Evolutionary conservation across 2,329 filamentous ascomycete genomes (phyloP).

Genomic region (Westerdykella ornata): DNA sequence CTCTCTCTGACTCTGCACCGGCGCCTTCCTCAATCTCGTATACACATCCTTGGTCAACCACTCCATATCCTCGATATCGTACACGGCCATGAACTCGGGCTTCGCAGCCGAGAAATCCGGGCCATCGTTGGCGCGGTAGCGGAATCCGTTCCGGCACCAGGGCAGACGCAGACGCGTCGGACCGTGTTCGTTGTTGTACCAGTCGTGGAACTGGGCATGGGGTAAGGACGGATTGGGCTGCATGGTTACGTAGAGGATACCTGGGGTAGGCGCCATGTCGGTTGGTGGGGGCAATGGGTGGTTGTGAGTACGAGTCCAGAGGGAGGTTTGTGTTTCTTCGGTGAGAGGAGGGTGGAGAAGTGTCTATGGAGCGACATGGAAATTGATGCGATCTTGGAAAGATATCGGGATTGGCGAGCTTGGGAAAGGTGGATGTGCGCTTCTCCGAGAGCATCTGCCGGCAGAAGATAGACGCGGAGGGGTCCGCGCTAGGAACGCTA

Average conservation of each 20-base stretch:
- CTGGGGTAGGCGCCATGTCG: slow-evolving; percentile 46
- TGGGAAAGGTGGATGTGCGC: slow-evolving; percentile 1
- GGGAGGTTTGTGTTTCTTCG: background rate
- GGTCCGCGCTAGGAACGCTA: slow-evolving; percentile 4
- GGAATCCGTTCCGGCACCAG: slow-evolving; percentile 69
- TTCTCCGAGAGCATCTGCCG: slow-evolving; percentile 33
- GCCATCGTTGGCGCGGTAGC: slow-evolving; percentile 64
- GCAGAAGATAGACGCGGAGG: slow-evolving; percentile 5
- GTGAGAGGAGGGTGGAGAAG: too few species aligned
- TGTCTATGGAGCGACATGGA: too few species aligned
- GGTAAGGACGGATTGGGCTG: slow-evolving; percentile 63
- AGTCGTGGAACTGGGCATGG: slow-evolving; percentile 68
- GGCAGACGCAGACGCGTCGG: slow-evolving; percentile 70
- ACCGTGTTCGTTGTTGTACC: slow-evolving; percentile 87
- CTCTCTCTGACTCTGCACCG: slow-evolving; percentile 53
- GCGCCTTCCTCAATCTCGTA: slow-evolving; percentile 54
- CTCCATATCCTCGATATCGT: slow-evolving; percentile 71
- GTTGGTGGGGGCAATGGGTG: background rate
- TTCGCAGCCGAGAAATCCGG: slow-evolving; percentile 9
- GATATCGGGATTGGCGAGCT: background rate
- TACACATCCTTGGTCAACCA: slow-evolving; percentile 66
- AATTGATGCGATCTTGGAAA: background rate
- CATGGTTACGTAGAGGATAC: slow-evolving; percentile 82
- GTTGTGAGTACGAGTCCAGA: background rate
- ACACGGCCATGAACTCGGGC: slow-evolving; percentile 71